phyloP scores from a whole-genome alignment of 2,329 filamentous ascomycete species.

The Ceratocystis eucalypticola region DNA sequence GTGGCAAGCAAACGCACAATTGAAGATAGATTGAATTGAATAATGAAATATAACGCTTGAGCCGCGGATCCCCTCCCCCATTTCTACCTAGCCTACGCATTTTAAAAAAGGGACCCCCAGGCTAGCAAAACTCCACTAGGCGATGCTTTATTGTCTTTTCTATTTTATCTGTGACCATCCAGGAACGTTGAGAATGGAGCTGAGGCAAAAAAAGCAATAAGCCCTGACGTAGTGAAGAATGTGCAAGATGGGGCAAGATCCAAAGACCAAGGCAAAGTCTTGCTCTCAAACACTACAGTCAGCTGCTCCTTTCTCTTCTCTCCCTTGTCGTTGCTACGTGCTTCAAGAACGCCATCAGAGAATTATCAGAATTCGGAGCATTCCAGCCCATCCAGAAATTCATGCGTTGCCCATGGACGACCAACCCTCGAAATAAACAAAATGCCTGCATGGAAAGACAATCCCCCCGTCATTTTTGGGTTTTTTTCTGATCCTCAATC shows the following conservation, averaged over 20 bases:
- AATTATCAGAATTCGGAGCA: not conserved
- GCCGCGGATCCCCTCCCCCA: not conserved
- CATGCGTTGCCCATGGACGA: not conserved
- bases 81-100: too few species aligned
- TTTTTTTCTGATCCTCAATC: not conserved
- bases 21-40: not conserved
- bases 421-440: not conserved
- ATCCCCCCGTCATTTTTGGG: not conserved
- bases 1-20: not conserved
- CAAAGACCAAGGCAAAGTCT: not conserved
- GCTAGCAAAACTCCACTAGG: not conserved
- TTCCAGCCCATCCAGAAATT: not conserved
- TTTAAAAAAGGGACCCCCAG: too few species aligned
- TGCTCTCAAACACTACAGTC: not conserved
- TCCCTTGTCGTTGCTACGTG: not conserved
- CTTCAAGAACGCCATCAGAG: not conserved
- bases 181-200: not conserved
- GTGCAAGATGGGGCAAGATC: not conserved
- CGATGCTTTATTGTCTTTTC: too few species aligned
- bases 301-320: not conserved
- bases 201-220: not conserved
- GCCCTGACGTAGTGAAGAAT: not conserved
- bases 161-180: not conserved
- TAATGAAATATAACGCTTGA: not conserved
- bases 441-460: not conserved